phyloP scores from a whole-genome alignment of 768 basidiomycete genomes.

The Hypholoma fasciculare region DNA sequence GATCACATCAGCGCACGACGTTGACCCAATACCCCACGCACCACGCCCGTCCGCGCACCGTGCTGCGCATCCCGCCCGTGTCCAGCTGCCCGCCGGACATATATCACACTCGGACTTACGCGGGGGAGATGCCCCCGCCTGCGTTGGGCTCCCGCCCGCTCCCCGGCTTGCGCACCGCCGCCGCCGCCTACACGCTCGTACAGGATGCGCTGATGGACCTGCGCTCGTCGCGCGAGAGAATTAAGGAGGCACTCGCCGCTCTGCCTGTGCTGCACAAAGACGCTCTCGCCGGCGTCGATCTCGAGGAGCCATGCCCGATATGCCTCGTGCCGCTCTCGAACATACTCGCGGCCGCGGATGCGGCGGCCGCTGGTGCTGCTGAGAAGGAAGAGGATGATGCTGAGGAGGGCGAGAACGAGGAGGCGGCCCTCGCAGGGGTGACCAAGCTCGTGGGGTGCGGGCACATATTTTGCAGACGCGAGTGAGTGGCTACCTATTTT shows the following conservation, averaged over 20 bases:
- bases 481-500: conserved; percentile 37
- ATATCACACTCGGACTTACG: too few species aligned
- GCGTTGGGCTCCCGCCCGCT: not conserved
- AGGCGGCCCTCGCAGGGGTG: conserved; percentile 36
- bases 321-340: conserved; percentile 55
- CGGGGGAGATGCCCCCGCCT: too few species aligned
- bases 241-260: conserved; percentile 37
- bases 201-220: conserved; percentile 19
- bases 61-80: not conserved
- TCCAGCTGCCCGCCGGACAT: not conserved
- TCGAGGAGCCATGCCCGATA: conserved; percentile 64
- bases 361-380: not conserved
- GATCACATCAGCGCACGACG: conserved; percentile 4
- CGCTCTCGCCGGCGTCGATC: conserved; percentile 29
- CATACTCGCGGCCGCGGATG: conserved; percentile 37
- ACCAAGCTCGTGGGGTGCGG: conserved; percentile 62
- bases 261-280: conserved; percentile 43
- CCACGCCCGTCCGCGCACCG: not conserved
- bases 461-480: conserved; percentile 67
- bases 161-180: conserved; percentile 1
- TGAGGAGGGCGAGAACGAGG: not conserved
- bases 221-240: conserved; percentile 24
- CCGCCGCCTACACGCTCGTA: conserved; percentile 23
- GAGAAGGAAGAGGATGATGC: not conserved
- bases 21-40: not conserved